Base-by-base conservation (phyloP, 345 rosid genomes). In the Sonneratia alba region DNA sequence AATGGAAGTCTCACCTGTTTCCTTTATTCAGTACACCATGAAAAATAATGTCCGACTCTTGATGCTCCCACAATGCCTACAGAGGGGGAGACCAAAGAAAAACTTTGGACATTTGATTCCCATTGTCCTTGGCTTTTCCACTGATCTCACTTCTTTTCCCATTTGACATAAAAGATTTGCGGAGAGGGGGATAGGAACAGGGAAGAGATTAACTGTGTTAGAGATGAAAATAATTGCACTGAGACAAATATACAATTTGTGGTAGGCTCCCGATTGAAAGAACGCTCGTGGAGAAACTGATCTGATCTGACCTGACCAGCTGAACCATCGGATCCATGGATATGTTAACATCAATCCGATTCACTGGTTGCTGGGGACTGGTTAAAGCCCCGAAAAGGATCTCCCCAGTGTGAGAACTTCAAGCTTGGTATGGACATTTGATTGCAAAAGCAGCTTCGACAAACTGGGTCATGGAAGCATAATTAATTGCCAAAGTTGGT, bases 401-500 rank as follows among this genome's bases (percentile, higher is more conserved):
- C 13, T 62, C 18, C 36, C 64, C 4, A n/a, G 63, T n/a, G 63
- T 47, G 71, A n/a, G 8, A n/a, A 43, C 14, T 40, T 53, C 24
- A 10, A n/a, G 16, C 32, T 36, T 18, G 16, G 13, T 2, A 10
- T 21, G 36, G 18, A 37, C 6, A n/a, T 19, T 7, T 66, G 10
- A 22, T 15, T 16, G 22, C 37, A 7, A 36, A 36, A 36, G 45
- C 68, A 36, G 22, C 16, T 15, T 66, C 24, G n/a, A 36, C 36
- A 38, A n/a, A 19, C 49, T 18, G 69, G 69, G 48, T 36, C 42
- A 66, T 15, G 71, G 67, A 42, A 55, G 63, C 64, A 55, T 15
- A 42, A 53, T 51, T 11, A 27, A 47, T 61, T 62, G 59, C 68
- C 77, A 67, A 67, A 68, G 34, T 1, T 43, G 67, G 67, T 32